phyloP scores from a whole-genome alignment of 768 basidiomycete species.

The Daedaleopsis nitida region DNA sequence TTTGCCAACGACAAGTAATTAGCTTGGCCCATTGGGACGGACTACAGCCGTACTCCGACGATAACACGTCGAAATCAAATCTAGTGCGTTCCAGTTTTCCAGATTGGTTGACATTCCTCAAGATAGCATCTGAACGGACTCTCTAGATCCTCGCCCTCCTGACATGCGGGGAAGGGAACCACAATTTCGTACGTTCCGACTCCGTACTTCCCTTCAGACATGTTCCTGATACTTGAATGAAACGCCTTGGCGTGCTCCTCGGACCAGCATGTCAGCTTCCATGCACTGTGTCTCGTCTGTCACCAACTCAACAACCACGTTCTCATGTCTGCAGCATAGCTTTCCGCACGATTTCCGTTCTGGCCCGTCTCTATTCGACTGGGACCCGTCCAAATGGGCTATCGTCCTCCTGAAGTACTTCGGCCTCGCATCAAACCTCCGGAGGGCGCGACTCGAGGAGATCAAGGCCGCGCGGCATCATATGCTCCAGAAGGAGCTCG shows the following conservation, averaged over 20 bases:
- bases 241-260: not conserved
- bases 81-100: constrained; percentile 44
- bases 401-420: constrained; percentile 54
- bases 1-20: not conserved
- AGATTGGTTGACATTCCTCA: not conserved
- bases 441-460: constrained; percentile 51
- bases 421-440: constrained; percentile 50
- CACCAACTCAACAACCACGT: not conserved
- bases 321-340: constrained; percentile 50
- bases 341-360: constrained; percentile 82
- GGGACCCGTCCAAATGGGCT: constrained; percentile 85
- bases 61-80: constrained; percentile 76
- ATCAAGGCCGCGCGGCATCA: constrained; percentile 47
- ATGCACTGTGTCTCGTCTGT: not conserved
- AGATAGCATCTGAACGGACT: not conserved
- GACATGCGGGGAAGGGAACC: constrained; percentile 78
- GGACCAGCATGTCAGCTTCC: constrained; percentile 45
- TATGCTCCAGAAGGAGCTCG: constrained; percentile 46
- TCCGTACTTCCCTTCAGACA: not conserved
- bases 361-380: constrained; percentile 58
- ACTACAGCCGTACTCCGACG: constrained; percentile 77
- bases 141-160: constrained; percentile 63
- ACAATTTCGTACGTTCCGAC: constrained; percentile 61
- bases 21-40: constrained; percentile 84
- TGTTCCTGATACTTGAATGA: not conserved